These are phyloP conservation scores for Diplodia corticola DNA, from an alignment of 2,329 filamentous ascomycete species.

Conservation along the genomic window DNA sequence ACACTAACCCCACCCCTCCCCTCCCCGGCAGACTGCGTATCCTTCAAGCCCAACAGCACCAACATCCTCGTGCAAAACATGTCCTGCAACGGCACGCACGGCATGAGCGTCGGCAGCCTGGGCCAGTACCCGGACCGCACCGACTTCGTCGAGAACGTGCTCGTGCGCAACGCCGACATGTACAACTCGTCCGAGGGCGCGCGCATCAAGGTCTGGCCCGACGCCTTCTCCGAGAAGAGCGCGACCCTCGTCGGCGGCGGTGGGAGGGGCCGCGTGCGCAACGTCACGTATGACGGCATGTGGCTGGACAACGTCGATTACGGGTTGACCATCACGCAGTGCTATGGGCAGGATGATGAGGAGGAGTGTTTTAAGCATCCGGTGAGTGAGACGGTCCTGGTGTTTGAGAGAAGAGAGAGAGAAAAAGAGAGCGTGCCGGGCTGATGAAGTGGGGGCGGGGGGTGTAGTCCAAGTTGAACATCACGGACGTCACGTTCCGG, in stretches of 20 bases:
- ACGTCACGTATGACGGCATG: conserved; percentile 67
- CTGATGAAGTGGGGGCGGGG: conserved; percentile 40
- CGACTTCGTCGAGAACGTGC: conserved; percentile 68
- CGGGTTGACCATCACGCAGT: conserved; percentile 64
- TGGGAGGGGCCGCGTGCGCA: conserved; percentile 56
- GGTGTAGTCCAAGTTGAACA: conserved; percentile 57
- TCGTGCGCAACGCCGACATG: conserved; percentile 44
- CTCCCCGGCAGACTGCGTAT: conserved; percentile 57
- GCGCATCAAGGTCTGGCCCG: conserved; percentile 74
- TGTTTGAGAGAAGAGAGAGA: too few species aligned
- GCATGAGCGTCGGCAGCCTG: conserved; percentile 69
- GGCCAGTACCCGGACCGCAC: conserved; percentile 65
- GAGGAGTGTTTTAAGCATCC: conserved; percentile 36
- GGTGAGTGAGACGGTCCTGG: too few species aligned
- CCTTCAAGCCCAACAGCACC: conserved; percentile 73
- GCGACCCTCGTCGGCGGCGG: conserved; percentile 2
- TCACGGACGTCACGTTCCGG: conserved; percentile 57
- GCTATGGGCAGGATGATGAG: conserved; percentile 62
- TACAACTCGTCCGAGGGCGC: conserved; percentile 59
- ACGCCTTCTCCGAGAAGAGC: conserved; percentile 55
- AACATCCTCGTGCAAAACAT: conserved; percentile 68
- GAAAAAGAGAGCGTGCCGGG: too few species aligned
- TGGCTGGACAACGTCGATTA: conserved; percentile 63
- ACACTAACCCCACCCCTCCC: not conserved
- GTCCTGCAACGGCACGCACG: conserved; percentile 68